Base-by-base conservation (phyloP, 306 rosid species). In the Ceratonia siliqua region DNA sequence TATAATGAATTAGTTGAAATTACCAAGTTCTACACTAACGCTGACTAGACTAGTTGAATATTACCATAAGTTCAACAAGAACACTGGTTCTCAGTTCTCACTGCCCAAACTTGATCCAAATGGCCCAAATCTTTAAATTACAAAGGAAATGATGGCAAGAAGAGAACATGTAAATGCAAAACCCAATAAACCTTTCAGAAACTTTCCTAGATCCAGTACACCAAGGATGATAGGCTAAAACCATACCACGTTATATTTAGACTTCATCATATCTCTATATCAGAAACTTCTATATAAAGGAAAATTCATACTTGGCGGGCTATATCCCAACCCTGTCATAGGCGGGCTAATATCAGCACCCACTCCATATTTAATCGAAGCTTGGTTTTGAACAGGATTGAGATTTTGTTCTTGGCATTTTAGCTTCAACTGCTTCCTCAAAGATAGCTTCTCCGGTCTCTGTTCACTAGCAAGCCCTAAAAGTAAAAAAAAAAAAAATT, bases 321-420 rank as follows among this genome's bases (percentile, higher is more conserved):
- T 84, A 83, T 77, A 79, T 74, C 81, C 71, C 30, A 89, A 82
- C 66, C 77, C 53, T 6, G 80, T 24, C 61, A 66, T 22, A 24
- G 85, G 86, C 77, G 76, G 93, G 79, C 81, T 72, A 27, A 78
- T 25, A 61, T 87, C 85, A 70, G 87, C 70, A 78, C 84, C 83
- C 62, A 78, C 64, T 65, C 95, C 96, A 89, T 83, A 74, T 80
- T 68, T 58, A 66, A 71, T 82, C 22, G 87, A 74, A 67, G 84
- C 84, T 65, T 50, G 87, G 78, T 85, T 91, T 42, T 80, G 89
- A 54, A 74, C 30, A 73, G 90, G 74, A 79, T 76, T 78, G 75
- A 69, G 86, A 70, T 85, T 92, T 76, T 95, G 92, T 76, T 89
- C 99, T 84, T 86, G 99, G 82, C 99, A 95, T 82, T 95, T 95